These are phyloP conservation scores for Podosphaera aphanis DNA, from an alignment of 2,329 filamentous ascomycete genomes.

Conservation along the genomic window DNA sequence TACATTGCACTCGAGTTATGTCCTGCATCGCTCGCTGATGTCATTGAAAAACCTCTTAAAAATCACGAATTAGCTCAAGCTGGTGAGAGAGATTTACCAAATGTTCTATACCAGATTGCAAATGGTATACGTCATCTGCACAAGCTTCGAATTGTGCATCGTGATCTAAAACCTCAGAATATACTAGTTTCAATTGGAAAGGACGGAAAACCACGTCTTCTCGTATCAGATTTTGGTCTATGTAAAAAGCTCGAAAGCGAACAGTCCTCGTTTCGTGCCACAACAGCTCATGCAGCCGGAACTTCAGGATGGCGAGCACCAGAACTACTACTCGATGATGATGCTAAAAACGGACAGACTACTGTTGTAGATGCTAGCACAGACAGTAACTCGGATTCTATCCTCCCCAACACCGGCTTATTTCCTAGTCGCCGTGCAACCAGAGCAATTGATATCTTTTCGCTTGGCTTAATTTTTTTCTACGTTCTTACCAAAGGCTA, in stretches of 20 bases:
- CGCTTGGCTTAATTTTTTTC: conserved; percentile 90
- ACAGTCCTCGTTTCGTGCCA: conserved; percentile 83
- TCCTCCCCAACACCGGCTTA: conserved; percentile 32
- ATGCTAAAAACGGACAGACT: conserved; percentile 26
- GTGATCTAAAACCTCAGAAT: conserved; percentile 93
- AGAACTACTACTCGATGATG: conserved; percentile 67
- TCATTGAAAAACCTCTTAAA: conserved; percentile 51
- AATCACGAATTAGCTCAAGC: conserved; percentile 47
- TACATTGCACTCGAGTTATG: conserved; percentile 94
- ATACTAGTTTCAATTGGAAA: conserved; percentile 64
- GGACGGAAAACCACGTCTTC: conserved; percentile 49
- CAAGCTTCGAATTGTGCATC: conserved; percentile 79
- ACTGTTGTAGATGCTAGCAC: conserved; percentile 26
- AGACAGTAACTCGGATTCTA: conserved; percentile 36
- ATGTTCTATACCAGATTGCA: conserved; percentile 70
- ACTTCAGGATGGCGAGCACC: conserved; percentile 94
- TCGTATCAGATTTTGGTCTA: conserved; percentile 92
- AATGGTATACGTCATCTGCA: conserved; percentile 77
- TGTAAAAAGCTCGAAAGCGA: conserved; percentile 93
- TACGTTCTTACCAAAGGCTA: conserved; percentile 86
- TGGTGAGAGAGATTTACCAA: conserved; percentile 52
- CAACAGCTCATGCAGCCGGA: conserved; percentile 76
- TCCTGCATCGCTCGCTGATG: conserved; percentile 76
- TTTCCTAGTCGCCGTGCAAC: conserved; percentile 54
- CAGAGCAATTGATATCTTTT: conserved; percentile 92